Base-by-base conservation (phyloP, 1,284 basidiomycete species). In the Ganoderma boninense region DNA sequence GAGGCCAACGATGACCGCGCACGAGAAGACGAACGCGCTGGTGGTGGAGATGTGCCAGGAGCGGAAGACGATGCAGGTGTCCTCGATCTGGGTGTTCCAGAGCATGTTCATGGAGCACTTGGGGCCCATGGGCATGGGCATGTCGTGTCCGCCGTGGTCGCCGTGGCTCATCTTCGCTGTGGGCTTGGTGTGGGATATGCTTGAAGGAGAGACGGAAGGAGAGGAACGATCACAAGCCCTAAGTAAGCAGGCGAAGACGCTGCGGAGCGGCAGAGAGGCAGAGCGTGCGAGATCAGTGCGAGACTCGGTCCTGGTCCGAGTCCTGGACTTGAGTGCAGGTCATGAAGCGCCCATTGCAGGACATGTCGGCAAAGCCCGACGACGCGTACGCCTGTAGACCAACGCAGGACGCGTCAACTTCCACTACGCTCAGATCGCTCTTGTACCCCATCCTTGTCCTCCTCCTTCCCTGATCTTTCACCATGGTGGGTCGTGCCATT, bases 51-150 rank as follows among this genome's bases (percentile, higher is more conserved):
- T 88, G 81, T 93, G 92, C 93, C 93, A 94, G 70, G 85, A 84
- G 23, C 78, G 82, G 82, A 94, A 94, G 80, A 94, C 89, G 80
- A 94, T 84, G 81, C 92, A 94, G 57, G 92, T 94, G 80, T 94
- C 85, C 76, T 87, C 80, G 76, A 92, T 87, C 69, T 93, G 87
- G 59, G 90, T 92, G 80, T 94, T 94, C 92, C 90, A 71, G 60
- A 75, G 72, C 71, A 75, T 69, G 68, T 71, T 73, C 72, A 75
- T 76, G 65, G 72, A 71, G 69, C 75, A 76, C 42, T 43, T 68
- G 52, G 69, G 69, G 23, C 60, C 65, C 42, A 43, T 40, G 65
- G 66, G 68, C 68, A 84, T 83, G 62, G 86, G 85, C 87, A 88
- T 89, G 64, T 83, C 84, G 64, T 88, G 86, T n/a, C 82, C 84